Conservation (phyloP, 345 rosid species). For the Camelina neglecta region DNA sequence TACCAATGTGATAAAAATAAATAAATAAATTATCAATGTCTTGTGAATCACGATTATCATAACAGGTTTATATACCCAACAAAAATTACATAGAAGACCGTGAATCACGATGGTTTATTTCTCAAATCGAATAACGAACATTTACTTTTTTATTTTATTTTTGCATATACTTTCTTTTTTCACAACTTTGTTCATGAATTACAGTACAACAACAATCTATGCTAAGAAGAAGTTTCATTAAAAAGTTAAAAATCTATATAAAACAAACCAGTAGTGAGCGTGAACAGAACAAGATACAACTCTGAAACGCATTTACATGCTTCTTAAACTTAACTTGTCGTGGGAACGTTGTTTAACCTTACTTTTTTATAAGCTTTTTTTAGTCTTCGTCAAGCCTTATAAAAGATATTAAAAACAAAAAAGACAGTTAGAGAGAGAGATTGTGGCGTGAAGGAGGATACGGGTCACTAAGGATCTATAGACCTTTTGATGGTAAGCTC, state of each 20-base stretch:
- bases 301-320: constrained; percentile 27
- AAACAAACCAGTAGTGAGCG: constrained; percentile 8
- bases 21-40: no score
- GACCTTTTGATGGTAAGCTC: constrained; percentile 77
- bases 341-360: neutral
- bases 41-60: no score
- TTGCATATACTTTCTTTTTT: no score
- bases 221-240: constrained; percentile 1
- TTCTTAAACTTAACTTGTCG: constrained; percentile 17
- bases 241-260: neutral
- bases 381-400: constrained; percentile 20
- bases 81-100: no score
- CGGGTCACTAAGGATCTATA: constrained; percentile 34
- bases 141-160: no score
- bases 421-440: constrained; percentile 26
- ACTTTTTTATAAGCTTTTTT: constrained; percentile 1
- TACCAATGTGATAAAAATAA: no score
- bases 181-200: no score
- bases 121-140: no score
- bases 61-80: neutral
- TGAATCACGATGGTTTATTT: no score
- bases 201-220: constrained; percentile 1
- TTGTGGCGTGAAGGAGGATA: constrained; percentile 6
- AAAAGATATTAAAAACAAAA: neutral
- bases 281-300: neutral